Evolutionary conservation across 2,329 filamentous ascomycete species (phyloP).

Genomic region (Botrytis deweyae): DNA sequence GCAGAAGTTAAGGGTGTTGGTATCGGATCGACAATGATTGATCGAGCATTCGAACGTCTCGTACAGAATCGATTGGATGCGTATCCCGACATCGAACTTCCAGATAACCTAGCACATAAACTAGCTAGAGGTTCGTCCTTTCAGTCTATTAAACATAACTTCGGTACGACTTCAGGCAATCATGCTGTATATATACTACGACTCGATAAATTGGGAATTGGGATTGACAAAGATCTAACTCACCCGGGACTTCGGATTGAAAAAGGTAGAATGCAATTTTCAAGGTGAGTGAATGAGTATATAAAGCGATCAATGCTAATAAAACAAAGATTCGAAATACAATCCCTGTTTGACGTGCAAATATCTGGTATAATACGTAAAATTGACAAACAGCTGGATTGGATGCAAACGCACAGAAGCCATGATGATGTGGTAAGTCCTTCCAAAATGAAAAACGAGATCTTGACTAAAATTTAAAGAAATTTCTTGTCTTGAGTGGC

Average conservation of each 20-base stretch:
- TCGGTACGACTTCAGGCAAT: constrained; percentile 47
- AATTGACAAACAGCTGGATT: constrained; percentile 43
- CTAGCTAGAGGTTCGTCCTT: constrained; percentile 45
- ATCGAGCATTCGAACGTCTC: constrained; percentile 43
- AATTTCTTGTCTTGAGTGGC: constrained; percentile 47
- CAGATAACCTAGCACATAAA: constrained; percentile 41
- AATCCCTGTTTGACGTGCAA: constrained; percentile 10
- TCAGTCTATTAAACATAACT: constrained; percentile 44
- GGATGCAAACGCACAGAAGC: constrained; percentile 20
- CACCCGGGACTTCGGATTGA: constrained; percentile 4
- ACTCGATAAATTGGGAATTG: constrained; percentile 31
- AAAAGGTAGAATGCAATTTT: constrained; percentile 3
- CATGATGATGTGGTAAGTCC: constrained; percentile 19
- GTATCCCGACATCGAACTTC: constrained; percentile 40
- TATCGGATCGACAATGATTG: constrained; percentile 49
- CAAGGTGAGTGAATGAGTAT: neutral
- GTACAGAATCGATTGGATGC: constrained; percentile 42
- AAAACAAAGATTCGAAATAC: neutral
- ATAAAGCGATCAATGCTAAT: neutral
- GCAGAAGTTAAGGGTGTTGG: constrained; percentile 47
- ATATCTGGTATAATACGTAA: constrained; percentile 12
- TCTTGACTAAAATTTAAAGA: constrained; percentile 32
- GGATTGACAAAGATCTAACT: neutral
- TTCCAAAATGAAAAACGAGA: neutral
- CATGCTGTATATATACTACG: constrained; percentile 44